Percentiles rank a stretch among this genome's conserved stretches.
Conservation (phyloP, 441 rosid genomes). For the Adansonia gregorii region DNA sequence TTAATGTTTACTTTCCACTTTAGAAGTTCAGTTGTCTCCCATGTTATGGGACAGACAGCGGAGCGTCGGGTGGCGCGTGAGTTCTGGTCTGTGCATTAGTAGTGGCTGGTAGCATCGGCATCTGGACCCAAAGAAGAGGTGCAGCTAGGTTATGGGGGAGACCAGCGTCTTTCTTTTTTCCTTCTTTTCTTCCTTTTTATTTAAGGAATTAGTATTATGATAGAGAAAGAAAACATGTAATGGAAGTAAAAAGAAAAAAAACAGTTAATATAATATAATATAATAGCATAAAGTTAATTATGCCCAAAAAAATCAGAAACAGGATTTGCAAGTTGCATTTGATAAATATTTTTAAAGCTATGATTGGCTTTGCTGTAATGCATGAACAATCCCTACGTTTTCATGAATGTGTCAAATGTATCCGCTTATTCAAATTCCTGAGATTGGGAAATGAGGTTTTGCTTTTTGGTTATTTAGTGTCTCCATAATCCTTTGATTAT, state of each 20-base stretch:
- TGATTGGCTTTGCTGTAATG: constrained; percentile 20
- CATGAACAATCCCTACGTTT: background rate
- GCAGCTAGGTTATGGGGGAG: background rate
- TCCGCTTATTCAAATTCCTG: background rate
- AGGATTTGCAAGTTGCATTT: constrained; percentile 21
- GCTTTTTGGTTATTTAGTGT: background rate
- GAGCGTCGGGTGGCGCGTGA: constrained; percentile 25
- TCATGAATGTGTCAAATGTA: background rate
- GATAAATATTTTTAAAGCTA: constrained; percentile 12
- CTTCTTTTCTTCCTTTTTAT: background rate
- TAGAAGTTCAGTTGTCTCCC: constrained; percentile 19
- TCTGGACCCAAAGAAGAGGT: constrained; percentile 1
- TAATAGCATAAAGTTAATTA: background rate
- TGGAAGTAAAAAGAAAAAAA: background rate
- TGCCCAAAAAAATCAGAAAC: constrained; percentile 16
- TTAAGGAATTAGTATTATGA: background rate
- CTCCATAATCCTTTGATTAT: background rate
- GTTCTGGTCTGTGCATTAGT: background rate
- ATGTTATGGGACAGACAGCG: background rate
- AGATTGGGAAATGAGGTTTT: background rate
- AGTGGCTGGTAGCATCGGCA: background rate
- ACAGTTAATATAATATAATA: constrained; percentile 20
- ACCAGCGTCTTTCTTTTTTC: background rate
- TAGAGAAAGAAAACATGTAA: background rate
- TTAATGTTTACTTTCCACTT: constrained; percentile 11